Percentiles rank a stretch among this genome's conserved stretches.
These are phyloP conservation scores for Calonectria ilicicola DNA, from an alignment of 2,329 filamentous ascomycete genomes.

Conservation along the genomic window DNA sequence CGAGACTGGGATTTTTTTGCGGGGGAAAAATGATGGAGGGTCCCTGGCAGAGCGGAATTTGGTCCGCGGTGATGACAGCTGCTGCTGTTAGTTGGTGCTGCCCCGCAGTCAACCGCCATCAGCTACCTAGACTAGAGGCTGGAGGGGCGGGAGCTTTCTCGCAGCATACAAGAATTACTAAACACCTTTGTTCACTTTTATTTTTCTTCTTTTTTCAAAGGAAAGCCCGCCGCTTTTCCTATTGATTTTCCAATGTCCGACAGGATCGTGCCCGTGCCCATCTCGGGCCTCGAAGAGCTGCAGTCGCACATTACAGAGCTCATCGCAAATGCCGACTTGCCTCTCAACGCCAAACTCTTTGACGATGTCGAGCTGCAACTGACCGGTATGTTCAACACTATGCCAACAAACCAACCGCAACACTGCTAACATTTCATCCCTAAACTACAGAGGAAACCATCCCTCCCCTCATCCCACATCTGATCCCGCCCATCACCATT, in stretches of 20 bases:
- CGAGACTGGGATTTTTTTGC: constrained; percentile 8
- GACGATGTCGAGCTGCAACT: constrained; percentile 71
- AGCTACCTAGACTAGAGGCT: neutral
- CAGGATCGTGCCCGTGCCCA: constrained; percentile 53
- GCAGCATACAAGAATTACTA: neutral
- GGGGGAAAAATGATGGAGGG: constrained; percentile 8
- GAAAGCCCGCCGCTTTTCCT: neutral
- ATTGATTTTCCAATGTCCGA: constrained; percentile 43
- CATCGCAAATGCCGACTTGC: constrained; percentile 54
- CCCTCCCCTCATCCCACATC: constrained; percentile 60
- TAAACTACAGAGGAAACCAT: constrained; percentile 61
- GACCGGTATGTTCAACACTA: constrained; percentile 53
- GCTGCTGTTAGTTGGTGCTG: neutral
- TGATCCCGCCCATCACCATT: constrained; percentile 66
- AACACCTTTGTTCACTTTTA: neutral
- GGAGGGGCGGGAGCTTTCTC: neutral
- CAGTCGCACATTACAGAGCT: constrained; percentile 65
- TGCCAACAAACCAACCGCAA: no score
- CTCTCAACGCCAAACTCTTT: constrained; percentile 63
- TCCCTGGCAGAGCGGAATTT: constrained; percentile 21
- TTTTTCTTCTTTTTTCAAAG: neutral
- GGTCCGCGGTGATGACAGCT: constrained; percentile 23
- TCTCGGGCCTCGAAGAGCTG: constrained; percentile 66
- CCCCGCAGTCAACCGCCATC: constrained; percentile 15
- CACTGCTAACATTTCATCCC: neutral